A percentile compares a stretch with the other conserved stretches of the same genome.
phyloP scores from a whole-genome alignment of 2,329 filamentous ascomycete species.

The Lachnellula occidentalis region DNA sequence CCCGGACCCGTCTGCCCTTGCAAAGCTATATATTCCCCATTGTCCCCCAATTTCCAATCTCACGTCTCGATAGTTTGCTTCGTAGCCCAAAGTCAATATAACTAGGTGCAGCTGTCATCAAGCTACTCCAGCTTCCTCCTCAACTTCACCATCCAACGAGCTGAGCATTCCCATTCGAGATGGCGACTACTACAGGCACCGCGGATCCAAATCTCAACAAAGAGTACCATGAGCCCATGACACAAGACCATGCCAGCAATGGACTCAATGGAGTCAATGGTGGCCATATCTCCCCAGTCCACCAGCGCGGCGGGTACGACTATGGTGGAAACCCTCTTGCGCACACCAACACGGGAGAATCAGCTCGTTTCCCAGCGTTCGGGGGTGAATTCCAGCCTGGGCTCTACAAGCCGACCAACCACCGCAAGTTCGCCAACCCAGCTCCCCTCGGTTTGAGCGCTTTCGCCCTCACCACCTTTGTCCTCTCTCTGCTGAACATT shows the following conservation, averaged over 20 bases:
- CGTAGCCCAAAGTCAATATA: too few species aligned
- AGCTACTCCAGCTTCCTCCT: neutral
- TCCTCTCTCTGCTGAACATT: conserved; percentile 54
- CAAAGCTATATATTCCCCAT: neutral
- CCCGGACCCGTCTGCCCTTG: neutral
- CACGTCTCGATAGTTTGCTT: too few species aligned
- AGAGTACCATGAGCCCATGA: conserved; percentile 14
- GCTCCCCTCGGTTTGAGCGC: conserved; percentile 54
- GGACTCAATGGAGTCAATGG: conserved; percentile 4
- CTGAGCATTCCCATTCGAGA: conserved; percentile 8
- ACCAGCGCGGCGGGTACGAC: conserved; percentile 11
- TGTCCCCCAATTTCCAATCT: neutral
- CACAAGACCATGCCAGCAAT: conserved; percentile 17
- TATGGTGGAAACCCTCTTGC: conserved; percentile 42
- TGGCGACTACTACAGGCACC: conserved; percentile 21
- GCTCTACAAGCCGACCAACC: conserved; percentile 47
- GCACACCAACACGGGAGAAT: conserved; percentile 38
- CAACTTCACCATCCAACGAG: neutral
- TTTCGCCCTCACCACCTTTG: conserved; percentile 59
- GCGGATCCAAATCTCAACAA: conserved; percentile 18
- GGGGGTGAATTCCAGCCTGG: conserved; percentile 56
- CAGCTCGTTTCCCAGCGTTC: conserved; percentile 45
- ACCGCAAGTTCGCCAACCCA: conserved; percentile 53
- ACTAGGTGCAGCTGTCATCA: neutral
- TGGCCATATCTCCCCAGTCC: too few species aligned